Evolutionary conservation across 768 basidiomycete genomes (phyloP), one percentile per base, ranked within the genome.

Genomic region (Lentinula raphanica): DNA sequence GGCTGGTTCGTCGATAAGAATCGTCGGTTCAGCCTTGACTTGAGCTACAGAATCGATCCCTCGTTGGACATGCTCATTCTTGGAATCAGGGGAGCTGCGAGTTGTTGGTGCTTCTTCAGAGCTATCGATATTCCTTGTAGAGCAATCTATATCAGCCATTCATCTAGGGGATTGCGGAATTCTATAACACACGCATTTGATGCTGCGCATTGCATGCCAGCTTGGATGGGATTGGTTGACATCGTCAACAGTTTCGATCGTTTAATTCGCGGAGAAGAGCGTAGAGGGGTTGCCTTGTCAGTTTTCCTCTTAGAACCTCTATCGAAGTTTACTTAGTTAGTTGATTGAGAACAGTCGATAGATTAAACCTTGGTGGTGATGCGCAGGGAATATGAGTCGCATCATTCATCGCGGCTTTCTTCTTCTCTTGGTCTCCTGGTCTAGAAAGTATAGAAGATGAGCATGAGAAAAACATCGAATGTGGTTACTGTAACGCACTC

Each of bases 251-350:
- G 15, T 29, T 49, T 27, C 25, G 46, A 44, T 49, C 29, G 49
- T 50, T 50, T 50, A 50, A 32, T 50, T 50, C 49, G 49, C 49
- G 49, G 49, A 50, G 49, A 50, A 11, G 32, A 50, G 31, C 49
- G 49, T 32, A 50, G 1, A 21, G 29, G 29, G 21, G 29, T 31
- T 13, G 31, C 32, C 21, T 32, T 35, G 3, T 15, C 31, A 17
- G 29, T 31, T 50, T 50, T 50, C 3, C 28, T 29, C 49, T 50
- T 50, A 19, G 9, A 8, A 17, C 31, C 49, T 50, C 49, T 50
- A 35, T 12, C n/a, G n/a, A n/a, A n/a, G n/a, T n/a, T n/a, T 19
- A 35, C 28, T 7, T 13, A 50, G 17, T 50, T 32, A 35, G 32
- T 17, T 5, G 12, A 7, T 32, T 32, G 6, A 35, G 36, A 8